Percentiles rank a stretch among this genome's conserved stretches.
These are phyloP conservation scores for Herpotrichia juniperi DNA, from an alignment of 2,329 filamentous ascomycete genomes.

Conservation along the genomic window DNA sequence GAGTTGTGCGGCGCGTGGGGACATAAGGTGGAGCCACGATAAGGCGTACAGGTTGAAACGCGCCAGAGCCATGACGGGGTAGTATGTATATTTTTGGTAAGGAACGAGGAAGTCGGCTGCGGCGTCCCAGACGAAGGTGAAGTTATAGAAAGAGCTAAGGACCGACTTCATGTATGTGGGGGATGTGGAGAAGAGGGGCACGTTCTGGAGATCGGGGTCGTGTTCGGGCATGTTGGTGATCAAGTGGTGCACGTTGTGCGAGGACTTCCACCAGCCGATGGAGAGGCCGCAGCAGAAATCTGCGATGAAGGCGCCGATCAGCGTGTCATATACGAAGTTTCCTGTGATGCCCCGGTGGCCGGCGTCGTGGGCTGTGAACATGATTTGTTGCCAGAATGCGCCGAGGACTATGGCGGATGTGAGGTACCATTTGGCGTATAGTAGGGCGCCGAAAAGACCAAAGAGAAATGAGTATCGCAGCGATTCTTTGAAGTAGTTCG, in stretches of 20 bases:
- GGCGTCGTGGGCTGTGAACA: constrained; percentile 71
- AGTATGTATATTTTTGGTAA: constrained; percentile 84
- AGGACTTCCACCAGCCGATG: constrained; percentile 73
- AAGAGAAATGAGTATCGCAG: constrained; percentile 63
- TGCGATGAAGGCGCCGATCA: constrained; percentile 67
- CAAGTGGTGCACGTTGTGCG: constrained; percentile 72
- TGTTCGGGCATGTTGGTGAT: constrained; percentile 66
- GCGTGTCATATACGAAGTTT: constrained; percentile 63
- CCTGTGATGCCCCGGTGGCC: constrained; percentile 68
- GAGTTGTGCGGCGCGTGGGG: constrained; percentile 72
- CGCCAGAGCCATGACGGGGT: constrained; percentile 78
- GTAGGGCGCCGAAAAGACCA: constrained; percentile 51
- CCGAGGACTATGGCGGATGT: constrained; percentile 65
- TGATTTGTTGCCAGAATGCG: constrained; percentile 71
- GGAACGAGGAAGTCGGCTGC: constrained; percentile 72
- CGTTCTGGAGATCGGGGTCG: constrained; percentile 59
- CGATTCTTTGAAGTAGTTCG: constrained; percentile 64
- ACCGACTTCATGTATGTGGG: constrained; percentile 78
- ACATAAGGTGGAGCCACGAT: constrained; percentile 78
- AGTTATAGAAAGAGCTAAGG: constrained; percentile 82
- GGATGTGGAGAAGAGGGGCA: constrained; percentile 87
- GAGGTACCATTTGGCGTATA: constrained; percentile 62
- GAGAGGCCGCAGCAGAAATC: constrained; percentile 70
- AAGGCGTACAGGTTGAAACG: constrained; percentile 87
- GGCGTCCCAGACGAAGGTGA: constrained; percentile 77